Base-by-base conservation (phyloP, 441 rosid genomes). In the Populus hybrid region DNA sequence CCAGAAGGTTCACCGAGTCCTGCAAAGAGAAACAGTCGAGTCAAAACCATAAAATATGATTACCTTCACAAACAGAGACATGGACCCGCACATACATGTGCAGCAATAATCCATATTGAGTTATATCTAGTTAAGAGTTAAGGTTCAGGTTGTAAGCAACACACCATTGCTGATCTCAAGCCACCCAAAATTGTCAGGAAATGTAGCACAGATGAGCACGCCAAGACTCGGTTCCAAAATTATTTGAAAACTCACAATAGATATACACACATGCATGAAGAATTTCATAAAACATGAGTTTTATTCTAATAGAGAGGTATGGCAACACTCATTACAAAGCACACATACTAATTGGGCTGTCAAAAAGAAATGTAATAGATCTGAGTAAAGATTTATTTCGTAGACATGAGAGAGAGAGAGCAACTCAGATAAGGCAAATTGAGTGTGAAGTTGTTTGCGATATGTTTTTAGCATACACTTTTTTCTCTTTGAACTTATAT, bases 1-100 rank as follows among this genome's bases (percentile, higher is more conserved):
- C 42, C 61, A 35, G 9, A 34, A 72, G 40, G 61, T 63, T 50
- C 79, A n/a, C 65, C 75, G 28, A 57, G 14, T 36, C 84, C 86
- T 84, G 84, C 74, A 77, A 69, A 68, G 18, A 63, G 8, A 69
- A 9, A 18, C 21, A 77, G 63, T 3, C 7, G 6, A 19, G 36
- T 79, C 73, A 79, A 75, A 35, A 14, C 42, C 67, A 53, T 30
- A 19, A 34, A 19, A 70, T 70, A 19, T 59, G 42, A 14, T 61
- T 4, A 21, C 30, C 21, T 63, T 36, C 35, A 66, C 40, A 59
- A 19, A 24, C 61, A 6, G 63, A 14, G 30, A 38, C 67, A 59
- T 9, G 9, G 6, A 24, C 14, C 2, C 8, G 2, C 0, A 7
- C 2, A 0, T 0, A 6, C 24, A 0, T 0, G 6, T 69, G 12